Base-by-base conservation (phyloP, 176 grass and related monocot species). In the Eragrostis curvula region DNA sequence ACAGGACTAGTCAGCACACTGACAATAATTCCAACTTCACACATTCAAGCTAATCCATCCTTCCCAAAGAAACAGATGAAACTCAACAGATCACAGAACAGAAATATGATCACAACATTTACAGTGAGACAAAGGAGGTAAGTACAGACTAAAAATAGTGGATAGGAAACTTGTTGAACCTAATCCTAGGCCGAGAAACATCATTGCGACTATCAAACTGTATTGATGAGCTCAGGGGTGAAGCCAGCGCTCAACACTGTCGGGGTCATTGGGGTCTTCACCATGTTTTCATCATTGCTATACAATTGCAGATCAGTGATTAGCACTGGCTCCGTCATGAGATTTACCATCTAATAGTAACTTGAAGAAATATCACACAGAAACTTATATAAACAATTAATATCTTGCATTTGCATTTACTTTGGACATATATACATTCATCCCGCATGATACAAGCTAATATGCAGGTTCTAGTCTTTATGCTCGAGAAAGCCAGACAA, bases 1-100 rank as follows among this genome's bases (percentile, higher is more conserved):
- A 92, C 70, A 28, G 16, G 42, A 64, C 28, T 59, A 78, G 41
- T 77, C 17, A 89, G 83, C 65, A 91, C 39, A 50, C n/a, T 28
- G 64, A 21, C 15, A 72, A 86, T 78, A 23, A 23, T 66, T 61
- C 10, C 5, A 42, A 25, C 58, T 29, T 71, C 20, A 70, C 16
- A 81, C n/a, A 66, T 52, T 84, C n/a, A 64, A 81, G 40, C 17
- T 53, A 25, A 80, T 3, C 56, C 12, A 74, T 73, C 68, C 60
- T 73, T 32, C 47, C 9, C 43, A 18, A 70, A 55, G 25, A 81
- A 81, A 68, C 24, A 85, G 27, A 59, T 84, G 42, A 30, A 79
- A 69, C 52, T 70, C 71, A 74, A 58, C 15, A 68, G 28, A 40
- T 68, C 32, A 15, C 8, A 44, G 36, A n/a, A 66, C 27, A 81